Evolutionary conservation across 2,329 filamentous ascomycete genomes (phyloP).

Genomic region (Fusarium nygamai): DNA sequence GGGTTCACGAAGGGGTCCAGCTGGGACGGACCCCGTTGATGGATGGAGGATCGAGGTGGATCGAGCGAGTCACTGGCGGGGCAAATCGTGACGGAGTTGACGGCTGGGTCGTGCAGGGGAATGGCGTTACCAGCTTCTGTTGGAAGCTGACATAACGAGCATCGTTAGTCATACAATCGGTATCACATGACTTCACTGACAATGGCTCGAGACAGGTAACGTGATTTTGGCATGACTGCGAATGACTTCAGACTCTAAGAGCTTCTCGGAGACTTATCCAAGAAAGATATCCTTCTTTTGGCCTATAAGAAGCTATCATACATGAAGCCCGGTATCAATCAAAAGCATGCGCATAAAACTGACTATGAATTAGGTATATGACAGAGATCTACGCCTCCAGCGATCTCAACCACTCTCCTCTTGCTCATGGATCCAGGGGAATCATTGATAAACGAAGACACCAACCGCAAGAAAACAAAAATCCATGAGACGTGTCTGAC

Average conservation of each 20-base stretch:
- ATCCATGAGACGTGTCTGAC: constrained; percentile 36
- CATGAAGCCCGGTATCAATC: constrained; percentile 41
- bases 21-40: constrained; percentile 50
- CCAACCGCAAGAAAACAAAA: constrained; percentile 48
- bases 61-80: constrained; percentile 51
- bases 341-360: constrained; percentile 38
- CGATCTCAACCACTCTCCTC: constrained; percentile 45
- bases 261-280: constrained; percentile 9
- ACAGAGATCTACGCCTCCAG: constrained; percentile 46
- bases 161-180: constrained; percentile 32
- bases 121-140: constrained; percentile 23
- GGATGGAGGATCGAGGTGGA: constrained; percentile 45
- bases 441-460: constrained; percentile 53
- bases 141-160: constrained; percentile 3
- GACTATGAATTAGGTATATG: constrained; percentile 51
- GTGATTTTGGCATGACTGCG: neutral
- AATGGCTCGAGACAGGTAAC: neutral
- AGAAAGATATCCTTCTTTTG: constrained; percentile 25
- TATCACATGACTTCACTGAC: constrained; percentile 12
- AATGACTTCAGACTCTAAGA: neutral
- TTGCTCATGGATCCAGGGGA: constrained; percentile 50
- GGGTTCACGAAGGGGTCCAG: constrained; percentile 46
- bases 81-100: constrained; percentile 49
- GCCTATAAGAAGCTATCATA: constrained; percentile 33
- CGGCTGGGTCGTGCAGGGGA: constrained; percentile 22